Evolutionary conservation across 1,284 basidiomycete genomes (phyloP).

Genomic region (Ganoderma leucocontextum): DNA sequence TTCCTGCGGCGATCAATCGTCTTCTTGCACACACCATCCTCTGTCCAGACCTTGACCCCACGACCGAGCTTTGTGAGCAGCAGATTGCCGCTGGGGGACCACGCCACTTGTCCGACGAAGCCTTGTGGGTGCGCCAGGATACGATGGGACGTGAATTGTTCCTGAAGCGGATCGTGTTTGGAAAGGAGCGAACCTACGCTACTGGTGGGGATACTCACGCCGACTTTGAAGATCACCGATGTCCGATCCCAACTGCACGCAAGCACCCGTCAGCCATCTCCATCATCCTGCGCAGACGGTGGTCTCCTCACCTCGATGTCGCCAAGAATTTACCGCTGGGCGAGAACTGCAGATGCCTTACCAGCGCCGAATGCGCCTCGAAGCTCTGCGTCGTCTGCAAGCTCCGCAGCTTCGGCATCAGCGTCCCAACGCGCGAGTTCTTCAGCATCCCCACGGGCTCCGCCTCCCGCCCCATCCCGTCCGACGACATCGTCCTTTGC

Average conservation of each 20-base stretch:
- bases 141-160: slow-evolving; percentile 66
- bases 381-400: slow-evolving; percentile 68
- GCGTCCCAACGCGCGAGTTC: slow-evolving; percentile 59
- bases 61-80: slow-evolving; percentile 73
- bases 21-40: slow-evolving; percentile 77
- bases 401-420: slow-evolving; percentile 65
- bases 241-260: slow-evolving; percentile 76
- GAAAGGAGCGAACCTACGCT: not conserved
- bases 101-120: slow-evolving; percentile 82
- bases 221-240: slow-evolving; percentile 76
- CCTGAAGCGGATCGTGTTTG: slow-evolving; percentile 44
- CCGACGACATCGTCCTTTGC: slow-evolving; percentile 56
- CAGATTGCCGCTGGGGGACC: slow-evolving; percentile 73
- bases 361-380: slow-evolving; percentile 69
- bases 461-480: slow-evolving; percentile 28
- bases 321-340: slow-evolving; percentile 75
- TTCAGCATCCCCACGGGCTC: slow-evolving; percentile 51
- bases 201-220: slow-evolving; percentile 48
- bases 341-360: slow-evolving; percentile 76
- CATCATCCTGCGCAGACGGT: too few relatives aligned
- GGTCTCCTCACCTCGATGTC: slow-evolving; percentile 64
- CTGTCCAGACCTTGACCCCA: slow-evolving; percentile 81
- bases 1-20: slow-evolving; percentile 70
- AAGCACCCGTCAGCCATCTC: slow-evolving; percentile 8
- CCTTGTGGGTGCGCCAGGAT: slow-evolving; percentile 76